Evolutionary conservation across 495 filamentous ascomycete species (phyloP).

Genomic region (Neurospora sp.): DNA sequence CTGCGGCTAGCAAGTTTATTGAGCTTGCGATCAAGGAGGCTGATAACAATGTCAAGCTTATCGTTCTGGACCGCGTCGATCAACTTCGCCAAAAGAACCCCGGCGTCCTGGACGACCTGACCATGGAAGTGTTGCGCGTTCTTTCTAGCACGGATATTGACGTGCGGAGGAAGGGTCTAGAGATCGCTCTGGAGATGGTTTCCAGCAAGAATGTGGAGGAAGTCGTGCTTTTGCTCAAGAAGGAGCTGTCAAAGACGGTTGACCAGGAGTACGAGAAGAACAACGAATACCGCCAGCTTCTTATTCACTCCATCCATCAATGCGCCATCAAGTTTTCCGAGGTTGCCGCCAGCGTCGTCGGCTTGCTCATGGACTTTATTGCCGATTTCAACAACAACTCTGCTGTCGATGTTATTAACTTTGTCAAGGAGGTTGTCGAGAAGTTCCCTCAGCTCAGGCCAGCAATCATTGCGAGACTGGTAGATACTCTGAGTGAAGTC

Average conservation of each 20-base stretch:
- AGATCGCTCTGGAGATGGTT: slow-evolving; percentile 93
- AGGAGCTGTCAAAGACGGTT: slow-evolving; percentile 93
- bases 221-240: slow-evolving; percentile 91
- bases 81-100: slow-evolving; percentile 85
- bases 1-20: slow-evolving; percentile 89
- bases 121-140: slow-evolving; percentile 98
- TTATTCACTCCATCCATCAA: slow-evolving; percentile 95
- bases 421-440: slow-evolving; percentile 98
- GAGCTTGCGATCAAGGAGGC: slow-evolving; percentile 94
- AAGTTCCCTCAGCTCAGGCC: slow-evolving; percentile 87
- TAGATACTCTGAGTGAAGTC: slow-evolving; percentile 86
- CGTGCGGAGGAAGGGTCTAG: slow-evolving; percentile 84
- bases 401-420: slow-evolving; percentile 94
- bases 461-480: slow-evolving; percentile 78
- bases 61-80: slow-evolving; percentile 91
- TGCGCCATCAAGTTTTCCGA: slow-evolving; percentile 99
- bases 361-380: slow-evolving; percentile 98
- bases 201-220: slow-evolving; percentile 98
- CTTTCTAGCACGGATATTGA: slow-evolving; percentile 94
- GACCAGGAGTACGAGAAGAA: slow-evolving; percentile 99
- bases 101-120: slow-evolving; percentile 85
- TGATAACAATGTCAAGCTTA: slow-evolving; percentile 98
- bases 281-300: slow-evolving; percentile 86
- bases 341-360: slow-evolving; percentile 92
- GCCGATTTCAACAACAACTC: slow-evolving; percentile 96